Evolutionary conservation across 2,329 filamentous ascomycete species (phyloP).

Genomic region (Pleoardoris graminearum): DNA sequence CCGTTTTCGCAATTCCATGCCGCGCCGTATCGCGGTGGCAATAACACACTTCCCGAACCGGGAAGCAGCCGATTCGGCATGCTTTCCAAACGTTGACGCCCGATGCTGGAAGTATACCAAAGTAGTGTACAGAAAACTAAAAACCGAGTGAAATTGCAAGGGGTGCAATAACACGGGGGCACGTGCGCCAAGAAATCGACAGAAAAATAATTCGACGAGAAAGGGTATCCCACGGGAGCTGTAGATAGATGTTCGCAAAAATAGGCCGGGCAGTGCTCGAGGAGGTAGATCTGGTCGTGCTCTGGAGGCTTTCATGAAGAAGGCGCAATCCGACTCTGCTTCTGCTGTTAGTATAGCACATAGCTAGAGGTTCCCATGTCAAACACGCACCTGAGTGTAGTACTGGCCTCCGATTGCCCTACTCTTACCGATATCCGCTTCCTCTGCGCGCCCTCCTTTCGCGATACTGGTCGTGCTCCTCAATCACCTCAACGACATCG

Average conservation of each 20-base stretch:
- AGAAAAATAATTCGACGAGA: conserved; percentile 8
- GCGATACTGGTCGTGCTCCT: conserved; percentile 55
- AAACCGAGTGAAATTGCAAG: background rate
- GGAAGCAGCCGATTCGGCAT: background rate
- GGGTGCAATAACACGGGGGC: background rate
- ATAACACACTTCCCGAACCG: background rate
- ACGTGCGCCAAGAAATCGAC: background rate
- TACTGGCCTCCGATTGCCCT: background rate
- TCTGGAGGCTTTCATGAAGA: background rate
- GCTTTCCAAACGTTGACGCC: conserved; percentile 12
- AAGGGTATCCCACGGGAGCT: background rate
- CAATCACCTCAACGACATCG: conserved; percentile 62
- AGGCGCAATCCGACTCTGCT: background rate
- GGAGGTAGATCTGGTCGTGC: background rate
- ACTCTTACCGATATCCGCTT: conserved; percentile 55
- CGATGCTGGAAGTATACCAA: conserved; percentile 5
- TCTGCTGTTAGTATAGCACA: background rate
- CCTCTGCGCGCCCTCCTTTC: conserved; percentile 42
- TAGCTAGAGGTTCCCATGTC: background rate
- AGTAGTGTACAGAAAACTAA: conserved; percentile 16
- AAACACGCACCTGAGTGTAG: background rate
- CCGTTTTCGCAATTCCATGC: background rate
- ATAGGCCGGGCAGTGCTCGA: background rate
- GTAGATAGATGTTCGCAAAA: too few relatives aligned
- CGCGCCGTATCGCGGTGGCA: background rate